Percentiles rank a stretch among this genome's conserved stretches.
phyloP scores from a whole-genome alignment of 495 filamentous ascomycete genomes.

The Tuber brumale region DNA sequence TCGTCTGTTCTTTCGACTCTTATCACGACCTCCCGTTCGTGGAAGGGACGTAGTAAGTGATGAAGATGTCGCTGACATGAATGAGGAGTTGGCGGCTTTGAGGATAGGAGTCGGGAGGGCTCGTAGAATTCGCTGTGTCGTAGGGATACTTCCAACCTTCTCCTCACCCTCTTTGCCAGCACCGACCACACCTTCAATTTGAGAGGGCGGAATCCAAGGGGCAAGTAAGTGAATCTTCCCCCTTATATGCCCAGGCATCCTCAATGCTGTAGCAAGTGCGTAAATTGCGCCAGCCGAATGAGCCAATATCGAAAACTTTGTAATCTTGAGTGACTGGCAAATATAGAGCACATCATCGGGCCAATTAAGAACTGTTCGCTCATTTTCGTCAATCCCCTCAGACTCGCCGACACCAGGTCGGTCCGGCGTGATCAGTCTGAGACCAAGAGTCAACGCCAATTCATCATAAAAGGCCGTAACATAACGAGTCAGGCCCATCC shows the following conservation, averaged over 20 bases:
- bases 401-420: conserved; percentile 92
- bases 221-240: conserved; percentile 92
- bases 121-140: conserved; percentile 82
- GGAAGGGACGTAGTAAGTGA: conserved; percentile 79
- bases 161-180: conserved; percentile 39
- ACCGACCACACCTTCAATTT: conserved; percentile 65
- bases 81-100: conserved; percentile 88
- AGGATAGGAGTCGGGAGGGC: conserved; percentile 86
- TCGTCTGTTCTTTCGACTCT: conserved; percentile 54
- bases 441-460: conserved; percentile 72
- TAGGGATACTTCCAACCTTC: conserved; percentile 61
- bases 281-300: conserved; percentile 97
- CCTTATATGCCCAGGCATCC: conserved; percentile 92
- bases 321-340: conserved; percentile 85
- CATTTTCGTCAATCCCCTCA: conserved; percentile 69
- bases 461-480: conserved; percentile 98
- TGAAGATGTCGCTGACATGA: conserved; percentile 85
- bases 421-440: conserved; percentile 89
- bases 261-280: conserved; percentile 87
- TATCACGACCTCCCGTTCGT: conserved; percentile 48
- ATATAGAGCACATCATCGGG: conserved; percentile 96
- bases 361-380: conserved; percentile 85
- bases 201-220: conserved; percentile 97
- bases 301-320: conserved; percentile 94
- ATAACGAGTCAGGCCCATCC: conserved; percentile 95